phyloP scores from a whole-genome alignment of 768 basidiomycete genomes.

The Collybiopsis luxurians region DNA sequence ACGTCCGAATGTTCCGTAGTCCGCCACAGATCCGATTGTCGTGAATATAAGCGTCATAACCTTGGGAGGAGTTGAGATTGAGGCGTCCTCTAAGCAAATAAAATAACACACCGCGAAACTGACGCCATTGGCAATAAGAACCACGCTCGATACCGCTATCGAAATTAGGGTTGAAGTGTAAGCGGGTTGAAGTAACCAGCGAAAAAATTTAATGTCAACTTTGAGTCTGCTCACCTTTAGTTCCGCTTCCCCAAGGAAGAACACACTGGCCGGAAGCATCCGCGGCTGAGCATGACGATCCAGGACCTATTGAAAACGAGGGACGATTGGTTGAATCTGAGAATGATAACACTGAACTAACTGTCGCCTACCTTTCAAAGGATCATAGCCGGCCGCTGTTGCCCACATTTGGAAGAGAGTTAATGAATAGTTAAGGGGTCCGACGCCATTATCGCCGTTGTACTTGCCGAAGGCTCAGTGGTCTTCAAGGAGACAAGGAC shows the following conservation, averaged over 20 bases:
- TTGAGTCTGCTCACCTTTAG: conserved; percentile 36
- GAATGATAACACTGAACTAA: too few relatives aligned
- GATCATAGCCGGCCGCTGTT: conserved; percentile 72
- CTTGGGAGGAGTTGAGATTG: conserved; percentile 24
- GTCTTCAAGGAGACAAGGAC: too few relatives aligned
- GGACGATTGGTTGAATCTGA: too few relatives aligned
- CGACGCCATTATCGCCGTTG: conserved; percentile 50
- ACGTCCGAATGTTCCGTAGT: conserved; percentile 73
- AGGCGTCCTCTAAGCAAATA: not conserved
- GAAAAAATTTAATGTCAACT: not conserved
- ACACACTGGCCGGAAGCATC: conserved; percentile 72
- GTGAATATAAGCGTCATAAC: conserved; percentile 83
- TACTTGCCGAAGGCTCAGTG: too few relatives aligned
- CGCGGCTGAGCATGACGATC: conserved; percentile 60
- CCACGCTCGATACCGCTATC: conserved; percentile 61
- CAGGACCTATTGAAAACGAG: conserved; percentile 43
- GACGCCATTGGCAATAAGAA: conserved; percentile 74
- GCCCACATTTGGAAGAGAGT: conserved; percentile 75
- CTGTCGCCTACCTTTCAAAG: conserved; percentile 35
- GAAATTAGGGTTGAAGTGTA: too few relatives aligned
- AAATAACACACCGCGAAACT: conserved; percentile 61
- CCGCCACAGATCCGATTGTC: conserved; percentile 71
- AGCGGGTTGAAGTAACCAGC: too few relatives aligned
- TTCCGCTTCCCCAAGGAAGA: conserved; percentile 71
- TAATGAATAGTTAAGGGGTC: conserved; percentile 65